Percentiles rank a stretch among this genome's conserved stretches.
These are phyloP conservation scores for Aspergillus ibericus DNA, from an alignment of 2,329 filamentous ascomycete genomes.

Conservation along the genomic window DNA sequence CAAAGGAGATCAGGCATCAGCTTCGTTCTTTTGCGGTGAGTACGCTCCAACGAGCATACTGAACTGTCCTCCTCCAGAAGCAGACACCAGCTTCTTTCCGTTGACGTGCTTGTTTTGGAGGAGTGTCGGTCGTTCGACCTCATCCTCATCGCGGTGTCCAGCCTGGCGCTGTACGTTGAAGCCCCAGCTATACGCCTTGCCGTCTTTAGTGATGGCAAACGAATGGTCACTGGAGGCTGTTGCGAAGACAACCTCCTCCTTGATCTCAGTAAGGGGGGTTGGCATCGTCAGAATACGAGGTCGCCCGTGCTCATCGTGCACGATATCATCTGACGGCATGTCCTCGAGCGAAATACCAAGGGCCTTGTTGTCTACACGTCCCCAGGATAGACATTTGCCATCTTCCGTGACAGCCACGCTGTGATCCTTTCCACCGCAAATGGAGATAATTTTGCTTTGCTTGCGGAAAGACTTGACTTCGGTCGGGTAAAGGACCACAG, in stretches of 20 bases:
- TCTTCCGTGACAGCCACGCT: constrained; percentile 18
- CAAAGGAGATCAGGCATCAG: neutral
- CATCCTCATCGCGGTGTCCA: constrained; percentile 47
- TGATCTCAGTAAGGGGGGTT: constrained; percentile 5
- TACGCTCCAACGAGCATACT: constrained; percentile 25
- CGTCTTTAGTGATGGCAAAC: constrained; percentile 66
- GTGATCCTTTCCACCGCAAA: constrained; percentile 22
- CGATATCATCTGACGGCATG: constrained; percentile 12
- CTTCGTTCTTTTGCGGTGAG: constrained; percentile 3
- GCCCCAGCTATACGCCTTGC: constrained; percentile 73
- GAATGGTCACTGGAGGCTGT: constrained; percentile 60
- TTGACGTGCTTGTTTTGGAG: constrained; percentile 71
- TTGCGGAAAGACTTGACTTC: constrained; percentile 9
- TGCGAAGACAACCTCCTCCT: constrained; percentile 4
- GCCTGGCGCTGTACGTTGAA: constrained; percentile 79
- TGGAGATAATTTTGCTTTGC: constrained; percentile 3
- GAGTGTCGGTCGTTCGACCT: constrained; percentile 67
- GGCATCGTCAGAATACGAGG: constrained; percentile 18
- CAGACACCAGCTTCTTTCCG: constrained; percentile 67
- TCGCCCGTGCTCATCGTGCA: constrained; percentile 9
- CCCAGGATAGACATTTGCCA: constrained; percentile 22
- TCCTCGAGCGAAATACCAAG: constrained; percentile 11
- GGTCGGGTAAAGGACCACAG: constrained; percentile 13
- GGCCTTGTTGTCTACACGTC: constrained; percentile 19
- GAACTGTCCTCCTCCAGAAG: constrained; percentile 74